Conservation (phyloP, 1,284 basidiomycete species). For the Naganishia sp. region DNA sequence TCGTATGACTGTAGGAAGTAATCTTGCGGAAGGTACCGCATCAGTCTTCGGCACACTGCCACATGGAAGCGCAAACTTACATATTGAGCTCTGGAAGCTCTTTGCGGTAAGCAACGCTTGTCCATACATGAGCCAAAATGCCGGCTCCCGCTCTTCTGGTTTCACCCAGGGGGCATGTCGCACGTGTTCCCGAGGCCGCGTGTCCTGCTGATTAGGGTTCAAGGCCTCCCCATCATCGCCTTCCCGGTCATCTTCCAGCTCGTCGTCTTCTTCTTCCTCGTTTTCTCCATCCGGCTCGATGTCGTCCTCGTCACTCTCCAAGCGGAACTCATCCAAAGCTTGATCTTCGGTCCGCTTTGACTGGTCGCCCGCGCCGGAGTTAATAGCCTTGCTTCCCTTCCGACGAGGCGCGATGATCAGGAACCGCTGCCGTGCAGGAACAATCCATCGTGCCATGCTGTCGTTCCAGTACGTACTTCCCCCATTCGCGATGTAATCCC, state of each 20-base stretch:
- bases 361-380: neutral
- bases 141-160: slow-evolving; percentile 73
- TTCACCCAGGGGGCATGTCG: slow-evolving; percentile 24
- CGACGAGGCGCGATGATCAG: neutral
- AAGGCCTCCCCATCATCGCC: slow-evolving; percentile 29
- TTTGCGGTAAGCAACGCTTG: slow-evolving; percentile 79
- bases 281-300: slow-evolving; percentile 27
- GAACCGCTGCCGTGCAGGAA: neutral
- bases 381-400: neutral
- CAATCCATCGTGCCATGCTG: slow-evolving; percentile 30
- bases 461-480: slow-evolving; percentile 31
- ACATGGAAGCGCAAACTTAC: slow-evolving; percentile 55
- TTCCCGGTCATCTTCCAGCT: slow-evolving; percentile 32
- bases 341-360: neutral
- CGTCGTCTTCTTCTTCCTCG: slow-evolving; percentile 34
- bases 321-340: neutral
- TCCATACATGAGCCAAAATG: slow-evolving; percentile 78
- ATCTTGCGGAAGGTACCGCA: slow-evolving; percentile 57
- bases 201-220: neutral
- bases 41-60: neutral
- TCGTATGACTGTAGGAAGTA: slow-evolving; percentile 88
- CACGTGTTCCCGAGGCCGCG: neutral
- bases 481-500: slow-evolving; percentile 28
- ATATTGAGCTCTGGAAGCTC: slow-evolving; percentile 86
- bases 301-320: slow-evolving; percentile 26